These are phyloP conservation scores for Iberis amara DNA, from an alignment of 441 rosid genomes.

Conservation along the genomic window DNA sequence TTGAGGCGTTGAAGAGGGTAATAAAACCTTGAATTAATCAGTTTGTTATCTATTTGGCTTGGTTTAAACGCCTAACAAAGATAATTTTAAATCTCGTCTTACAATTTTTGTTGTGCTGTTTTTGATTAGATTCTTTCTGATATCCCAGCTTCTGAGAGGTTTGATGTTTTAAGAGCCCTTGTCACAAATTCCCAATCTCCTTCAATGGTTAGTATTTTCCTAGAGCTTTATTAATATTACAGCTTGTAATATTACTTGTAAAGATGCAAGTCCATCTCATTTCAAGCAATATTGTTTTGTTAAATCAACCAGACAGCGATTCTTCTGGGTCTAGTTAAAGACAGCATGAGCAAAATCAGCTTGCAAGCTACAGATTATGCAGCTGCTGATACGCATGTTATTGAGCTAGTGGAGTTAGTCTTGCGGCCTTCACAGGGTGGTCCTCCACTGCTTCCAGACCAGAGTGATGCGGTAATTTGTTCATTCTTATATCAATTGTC, in stretches of 20 bases:
- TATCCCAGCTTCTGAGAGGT: constrained; percentile 54
- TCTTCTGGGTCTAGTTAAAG: constrained; percentile 68
- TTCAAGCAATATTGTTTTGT: constrained; percentile 13
- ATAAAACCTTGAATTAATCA: constrained; percentile 23
- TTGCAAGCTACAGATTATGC: constrained; percentile 29
- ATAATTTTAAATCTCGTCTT: neutral
- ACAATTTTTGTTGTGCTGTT: constrained; percentile 12
- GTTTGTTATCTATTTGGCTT: neutral
- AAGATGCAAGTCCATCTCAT: neutral
- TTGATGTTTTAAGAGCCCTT: constrained; percentile 52
- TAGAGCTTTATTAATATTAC: constrained; percentile 7
- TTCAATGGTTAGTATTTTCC: constrained; percentile 60
- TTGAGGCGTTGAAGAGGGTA: constrained; percentile 69
- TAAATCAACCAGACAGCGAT: constrained; percentile 57
- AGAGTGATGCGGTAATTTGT: constrained; percentile 59
- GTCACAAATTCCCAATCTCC: constrained; percentile 53
- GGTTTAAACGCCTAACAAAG: constrained; percentile 3
- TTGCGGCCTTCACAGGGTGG: constrained; percentile 76
- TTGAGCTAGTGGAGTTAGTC: constrained; percentile 64
- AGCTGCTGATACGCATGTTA: constrained; percentile 33
- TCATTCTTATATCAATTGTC: neutral
- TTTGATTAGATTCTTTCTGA: constrained; percentile 66
- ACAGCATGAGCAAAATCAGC: constrained; percentile 43
- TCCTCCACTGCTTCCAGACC: constrained; percentile 74
- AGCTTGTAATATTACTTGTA: constrained; percentile 4